Base-by-base conservation (phyloP, 176 grass and related monocot genomes). In the Triticum timopheevii region DNA sequence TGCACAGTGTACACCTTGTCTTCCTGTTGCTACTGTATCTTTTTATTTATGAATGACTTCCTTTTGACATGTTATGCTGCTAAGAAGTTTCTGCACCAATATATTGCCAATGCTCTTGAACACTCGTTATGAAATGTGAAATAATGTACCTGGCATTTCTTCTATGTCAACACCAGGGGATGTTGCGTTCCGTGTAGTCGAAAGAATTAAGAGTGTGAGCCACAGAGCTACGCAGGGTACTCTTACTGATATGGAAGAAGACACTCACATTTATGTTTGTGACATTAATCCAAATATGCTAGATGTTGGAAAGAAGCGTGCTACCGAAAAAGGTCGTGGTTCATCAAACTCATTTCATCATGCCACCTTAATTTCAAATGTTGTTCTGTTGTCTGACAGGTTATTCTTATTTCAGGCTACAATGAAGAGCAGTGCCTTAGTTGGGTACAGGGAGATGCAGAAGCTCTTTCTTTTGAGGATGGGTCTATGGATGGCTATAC, bases 201-300 rank as follows among this genome's bases (percentile, higher is more conserved):
- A 98, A 78, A 91, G 86, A 72, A 88, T 94, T 65, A 98, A 94
- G 78, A 92, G 90, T 13, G 88, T 91, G 68, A 86, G 90, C 49
- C 86, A 81, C 70, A 84, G 84, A 91, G 92, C 90, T 65, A 85
- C 77, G 76, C 84, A 91, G 78, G 86, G 90, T 38, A 85, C 85
- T 65, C 67, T 93, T 69, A 73, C 84, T 79, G 83, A 95, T 65
- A 68, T 58, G 17, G 90, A 98, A 87, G 96, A 95, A 76, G 92
- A 95, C 65, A 95, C 96, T 19, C 88, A 90, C 69, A 98, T 98
- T 62, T 95, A 89, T 79, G 83, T 95, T 25, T 98, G 96, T 61
- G 96, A 98, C 71, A 95, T 95, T 73, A 98, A 98, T 81, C 93
- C 92, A 80, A 95, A 95, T 82, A 98, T 98, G 96, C 83, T 98